Base-by-base conservation (phyloP, 2,329 filamentous ascomycete genomes). In the Stagonosporopsis cucurbitacearum region DNA sequence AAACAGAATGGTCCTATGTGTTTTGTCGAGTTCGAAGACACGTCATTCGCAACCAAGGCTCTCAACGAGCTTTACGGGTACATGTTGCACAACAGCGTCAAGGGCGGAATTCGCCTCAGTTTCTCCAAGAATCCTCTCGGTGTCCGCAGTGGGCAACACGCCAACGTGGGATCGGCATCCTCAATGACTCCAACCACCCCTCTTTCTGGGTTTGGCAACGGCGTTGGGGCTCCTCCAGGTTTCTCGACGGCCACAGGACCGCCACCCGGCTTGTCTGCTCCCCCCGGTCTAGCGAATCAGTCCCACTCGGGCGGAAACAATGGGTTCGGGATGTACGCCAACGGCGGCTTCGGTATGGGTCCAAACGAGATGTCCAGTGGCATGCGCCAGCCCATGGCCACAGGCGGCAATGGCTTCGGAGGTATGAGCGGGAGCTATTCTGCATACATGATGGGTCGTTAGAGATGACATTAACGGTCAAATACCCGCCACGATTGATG, bases 1-100 rank as follows among this genome's bases (percentile, higher is more conserved):
- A 98, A 98, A 80, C 86, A 91, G 63, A 96, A 97, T 66, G 94
- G 94, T 0, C 94, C 94, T 2, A 98, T 98, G 93, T 98, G 95
- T 73, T 98, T 98, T 75, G 95, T 99, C 33, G 95, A 99, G 75
- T 99, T 98, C 66, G 94, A 98, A 69, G 93, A 97, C 68, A 84
- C 96, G 11, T 90, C 91, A 1, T 94, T 92, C 69, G 94, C 95
- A 0, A 97, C 94, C 37, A 96, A 95, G 76, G 89, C 93, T 1
- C 82, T 98, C 2, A 87, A 93, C 62, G 92, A 97, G 53, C 82
- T 98, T 1, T 97, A 98, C 69, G 95, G 95, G 0, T 86, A 89
- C 45, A 87, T 86, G 44, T 83, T 98, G 28, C 92, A 93, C 72
- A 97, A 96, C 77, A 96, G 92, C 69, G 85, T 92, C 70, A 97